Base-by-base conservation (phyloP, 192 early-diverging fungal genomes). In the Diversispora eburnea region DNA sequence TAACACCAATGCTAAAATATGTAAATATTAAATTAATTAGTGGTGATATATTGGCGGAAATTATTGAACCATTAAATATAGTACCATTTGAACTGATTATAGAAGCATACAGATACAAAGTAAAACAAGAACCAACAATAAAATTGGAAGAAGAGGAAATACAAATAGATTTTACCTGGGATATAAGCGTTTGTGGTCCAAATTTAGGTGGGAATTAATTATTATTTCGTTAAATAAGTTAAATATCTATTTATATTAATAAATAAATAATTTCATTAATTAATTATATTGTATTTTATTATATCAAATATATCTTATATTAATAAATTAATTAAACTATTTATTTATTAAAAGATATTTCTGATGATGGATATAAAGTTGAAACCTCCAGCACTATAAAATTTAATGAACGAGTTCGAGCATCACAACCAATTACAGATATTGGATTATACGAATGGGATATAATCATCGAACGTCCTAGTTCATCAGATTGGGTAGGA, bases 381-480 rank as follows among this genome's bases (percentile, higher is more conserved):
- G n/a, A n/a, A 12, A 47, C 45, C 9, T 0, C 22, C 25, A 4
- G 12, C n/a, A 19, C 22, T 39, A 8, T 22, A 15, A 5, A 48
- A 41, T 33, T 2, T 39, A 20, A 69, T 52, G 25, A 69, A 41
- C 20, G 17, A 12, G 22, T 69, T 39, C 19, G 67, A 15, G 12
- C 67, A 19, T 51, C 19, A 39, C 8, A 33, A 5, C 10, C 19
- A 15, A 33, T 68, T 68, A 7, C 4, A 5, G 67, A 54, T 22
- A 54, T 2, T 19, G 45, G 49, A 33, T 15, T 68, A 5, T 68
- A 68, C 13, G 67, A 68, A 68, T 68, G 67, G 67, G 20, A 68
- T 52, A n/a, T 68, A 25, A 39, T 68, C 7, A 68, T 68, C 6
- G 67, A 52, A 52, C 12, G 33, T 22, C 8, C 19, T 12, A 20